Evolutionary conservation across 2,329 filamentous ascomycete genomes (phyloP), one percentile per base, ranked within the genome.

Genomic region (Penicillium sp.): DNA sequence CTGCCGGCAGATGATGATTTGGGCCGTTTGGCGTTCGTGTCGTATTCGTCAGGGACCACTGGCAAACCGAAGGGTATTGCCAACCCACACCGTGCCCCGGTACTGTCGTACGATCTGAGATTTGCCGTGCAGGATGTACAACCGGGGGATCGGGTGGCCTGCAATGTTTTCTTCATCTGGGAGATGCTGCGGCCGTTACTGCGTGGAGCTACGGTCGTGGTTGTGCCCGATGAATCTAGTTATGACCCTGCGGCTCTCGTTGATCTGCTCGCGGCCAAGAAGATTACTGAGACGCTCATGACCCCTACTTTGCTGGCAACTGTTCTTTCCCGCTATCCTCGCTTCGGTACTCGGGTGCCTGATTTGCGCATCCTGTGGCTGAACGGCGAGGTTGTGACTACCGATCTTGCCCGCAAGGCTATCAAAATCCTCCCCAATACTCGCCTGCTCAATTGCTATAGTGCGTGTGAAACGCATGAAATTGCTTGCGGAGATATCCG

Each of bases 131-230:
- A 82, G 56, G 84, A 91, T 64, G 73, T 89, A 2, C 70, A 78
- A 14, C 84, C 83, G 0, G 87, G 87, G 13, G 88, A 90, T 58
- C 80, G 88, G 6, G 87, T 91, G 10, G 88, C 88, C n/a, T 91
- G 87, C 72, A 92, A 91, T 74, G 88, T 91, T 51, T 92, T 91
- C 68, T 92, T 92, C 64, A 78, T 91, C 39, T 92, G 88, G 88
- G 88, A 92, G 66, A 90, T 91, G 49, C 68, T 92, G 46, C 84
- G 88, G 4, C 88, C 88, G 8, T 74, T 92, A 37, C 66, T 92
- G 46, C 80, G 87, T 46, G 88, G 88, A 58, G 88, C 87, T 2
- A 89, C 88, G 0, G 85, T 88, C 4, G 80, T 90, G 18, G 80
- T 84, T 3, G 82, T 91, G 13, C 86, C 87, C 1, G 88, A 92